Conservation (phyloP, 495 filamentous ascomycete genomes). For the Hypoxylon fragiforme region DNA sequence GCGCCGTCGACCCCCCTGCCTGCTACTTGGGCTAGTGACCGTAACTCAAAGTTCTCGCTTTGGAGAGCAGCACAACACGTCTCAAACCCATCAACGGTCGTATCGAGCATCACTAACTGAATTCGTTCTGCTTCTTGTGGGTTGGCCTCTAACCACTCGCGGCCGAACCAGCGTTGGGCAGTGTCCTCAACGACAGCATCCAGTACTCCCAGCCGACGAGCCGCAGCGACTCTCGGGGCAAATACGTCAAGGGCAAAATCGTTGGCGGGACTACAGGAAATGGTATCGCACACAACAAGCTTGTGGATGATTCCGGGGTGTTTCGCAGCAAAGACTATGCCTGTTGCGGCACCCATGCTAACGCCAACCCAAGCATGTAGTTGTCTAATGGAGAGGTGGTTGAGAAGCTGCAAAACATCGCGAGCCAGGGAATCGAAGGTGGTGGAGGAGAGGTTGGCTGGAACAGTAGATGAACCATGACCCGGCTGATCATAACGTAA, state of each 20-base stretch:
- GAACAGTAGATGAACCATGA: conserved; percentile 37
- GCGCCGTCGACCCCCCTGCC: conserved; percentile 29
- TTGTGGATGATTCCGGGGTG: conserved; percentile 32
- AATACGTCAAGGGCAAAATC: conserved; percentile 29
- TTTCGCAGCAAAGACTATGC: conserved; percentile 33
- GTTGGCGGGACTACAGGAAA: conserved; percentile 33
- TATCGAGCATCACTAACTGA: conserved; percentile 31
- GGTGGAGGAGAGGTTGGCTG: conserved; percentile 30
- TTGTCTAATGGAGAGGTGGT: conserved; percentile 18
- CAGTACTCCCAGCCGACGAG: conserved; percentile 29
- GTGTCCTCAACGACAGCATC: conserved; percentile 27
- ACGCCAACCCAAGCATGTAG: conserved; percentile 42
- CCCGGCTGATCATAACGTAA: conserved; percentile 43
- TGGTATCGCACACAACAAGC: conserved; percentile 35
- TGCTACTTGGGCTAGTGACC: conserved; percentile 16
- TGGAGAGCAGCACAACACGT: conserved; percentile 39
- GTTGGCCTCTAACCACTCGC: conserved; percentile 35
- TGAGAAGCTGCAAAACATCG: conserved; percentile 36
- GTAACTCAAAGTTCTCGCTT: conserved; percentile 34
- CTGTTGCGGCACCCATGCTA: conserved; percentile 41
- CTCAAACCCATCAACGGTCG: conserved; percentile 40
- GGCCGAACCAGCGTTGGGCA: conserved; percentile 39
- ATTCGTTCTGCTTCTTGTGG: conserved; percentile 35
- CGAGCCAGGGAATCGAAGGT: conserved; percentile 39
- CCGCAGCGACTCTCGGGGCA: conserved; percentile 29